Evolutionary conservation across 2,329 filamentous ascomycete genomes (phyloP).

Genomic region (Phialophora tarda): DNA sequence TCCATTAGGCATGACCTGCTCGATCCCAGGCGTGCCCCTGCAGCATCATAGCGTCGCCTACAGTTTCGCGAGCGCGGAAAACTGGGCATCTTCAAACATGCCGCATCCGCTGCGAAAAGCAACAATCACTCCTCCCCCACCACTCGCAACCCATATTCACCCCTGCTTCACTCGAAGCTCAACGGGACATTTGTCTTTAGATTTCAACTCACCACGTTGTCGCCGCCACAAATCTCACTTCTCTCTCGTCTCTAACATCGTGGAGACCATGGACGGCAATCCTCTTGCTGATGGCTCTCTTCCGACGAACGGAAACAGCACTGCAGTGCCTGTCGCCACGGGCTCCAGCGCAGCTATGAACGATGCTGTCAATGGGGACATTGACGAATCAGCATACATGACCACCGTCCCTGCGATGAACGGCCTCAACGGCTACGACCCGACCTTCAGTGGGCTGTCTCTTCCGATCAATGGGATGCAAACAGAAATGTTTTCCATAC

Average conservation of each 20-base stretch:
- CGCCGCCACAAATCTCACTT: background rate
- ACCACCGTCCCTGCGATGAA: conserved; percentile 11
- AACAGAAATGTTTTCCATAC: conserved; percentile 25
- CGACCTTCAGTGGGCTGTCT: conserved; percentile 22
- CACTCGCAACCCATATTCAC: background rate
- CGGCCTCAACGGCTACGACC: conserved; percentile 26
- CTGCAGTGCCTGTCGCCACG: conserved; percentile 3
- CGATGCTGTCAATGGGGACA: background rate
- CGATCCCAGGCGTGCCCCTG: background rate
- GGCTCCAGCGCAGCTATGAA: conserved; percentile 14
- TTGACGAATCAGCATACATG: conserved; percentile 20
- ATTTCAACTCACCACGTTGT: background rate
- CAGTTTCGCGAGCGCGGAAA: background rate
- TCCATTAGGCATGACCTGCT: conserved; percentile 9
- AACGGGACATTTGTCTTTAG: background rate
- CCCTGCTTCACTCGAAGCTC: background rate
- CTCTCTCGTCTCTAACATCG: background rate
- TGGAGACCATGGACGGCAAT: conserved; percentile 25
- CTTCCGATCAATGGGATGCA: conserved; percentile 26
- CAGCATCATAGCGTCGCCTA: background rate
- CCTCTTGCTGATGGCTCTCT: conserved; percentile 15
- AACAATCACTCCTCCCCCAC: background rate
- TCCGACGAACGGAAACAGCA: background rate
- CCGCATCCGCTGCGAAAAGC: background rate
- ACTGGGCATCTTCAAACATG: background rate